A percentile compares a stretch with the other conserved stretches of the same genome.
Evolutionary conservation across 2,329 filamentous ascomycete genomes (phyloP).

Genomic region (Fusarium drepaniforme): DNA sequence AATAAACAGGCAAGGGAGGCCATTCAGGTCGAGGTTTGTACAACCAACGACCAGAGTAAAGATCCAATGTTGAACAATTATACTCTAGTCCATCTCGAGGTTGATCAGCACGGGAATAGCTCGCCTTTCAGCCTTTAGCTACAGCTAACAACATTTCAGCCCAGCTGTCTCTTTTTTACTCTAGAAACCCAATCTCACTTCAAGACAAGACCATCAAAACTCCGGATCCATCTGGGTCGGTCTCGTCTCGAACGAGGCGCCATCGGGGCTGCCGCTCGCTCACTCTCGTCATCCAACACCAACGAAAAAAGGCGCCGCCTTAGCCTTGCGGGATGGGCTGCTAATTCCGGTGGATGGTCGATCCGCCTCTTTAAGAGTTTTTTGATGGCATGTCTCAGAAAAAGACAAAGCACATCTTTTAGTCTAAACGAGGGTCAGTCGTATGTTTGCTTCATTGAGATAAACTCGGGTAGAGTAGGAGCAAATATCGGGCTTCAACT

Average conservation of each 20-base stretch:
- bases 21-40: neutral
- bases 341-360: conserved; percentile 12
- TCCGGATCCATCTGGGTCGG: conserved; percentile 29
- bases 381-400: conserved; percentile 1
- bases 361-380: neutral
- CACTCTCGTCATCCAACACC: neutral
- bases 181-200: neutral
- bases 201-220: neutral
- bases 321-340: conserved; percentile 15
- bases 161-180: neutral
- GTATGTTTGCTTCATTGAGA: neutral
- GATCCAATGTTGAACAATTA: neutral
- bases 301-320: neutral
- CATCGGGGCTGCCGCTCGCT: conserved; percentile 24
- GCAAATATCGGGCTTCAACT: neutral
- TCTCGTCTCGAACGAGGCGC: conserved; percentile 15
- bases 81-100: neutral
- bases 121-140: neutral
- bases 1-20: neutral
- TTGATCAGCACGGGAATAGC: conserved; percentile 1
- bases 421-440: neutral
- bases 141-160: neutral
- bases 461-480: neutral
- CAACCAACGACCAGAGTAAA: neutral
- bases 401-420: neutral